Evolutionary conservation across 1,139 yeast species (phyloP), one percentile per base, ranked within the genome.

Genomic region (Hemisphaericaspora lyxosophila): DNA sequence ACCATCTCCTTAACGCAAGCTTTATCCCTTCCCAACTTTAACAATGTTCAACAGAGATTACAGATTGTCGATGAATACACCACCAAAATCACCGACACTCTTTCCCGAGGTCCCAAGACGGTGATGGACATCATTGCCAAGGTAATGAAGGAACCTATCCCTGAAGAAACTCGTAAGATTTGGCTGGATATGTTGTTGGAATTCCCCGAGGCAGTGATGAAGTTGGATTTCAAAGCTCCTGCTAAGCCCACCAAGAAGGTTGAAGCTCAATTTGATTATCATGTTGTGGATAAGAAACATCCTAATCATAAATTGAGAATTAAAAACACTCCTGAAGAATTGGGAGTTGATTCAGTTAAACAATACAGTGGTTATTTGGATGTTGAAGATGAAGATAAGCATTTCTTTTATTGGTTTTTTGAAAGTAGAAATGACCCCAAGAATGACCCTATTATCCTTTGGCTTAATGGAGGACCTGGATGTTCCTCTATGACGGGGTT

Each of bases 281-380:
- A 71, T 36, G 82, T 80, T 20, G 35, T 56, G 34, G 69, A 64
- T 50, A 59, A 56, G 15, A 69, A 70, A 44, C 61, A 69, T 41
- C 78, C 82, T 35, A 64, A 72, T 59, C 82, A 82, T 58, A 62
- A 72, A 46, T 72, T 83, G 63, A 74, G 89, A 60, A 78, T 79
- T 49, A 81, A 82, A 57, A 60, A 73, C 18, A 66, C 72, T 31
- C 85, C 87, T 11, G 71, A 70, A 44, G 66, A 65, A 28, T 74
- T 87, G 51, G 94, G 90, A 23, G 62, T 89, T 44, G 97, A 89
- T 63, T 67, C 70, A 30, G 89, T 83, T 36, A 82, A 83, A 56
- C 96, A 88, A 62, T 83, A 81, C 59, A 78, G 94, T 31, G 97
- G 97, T 40, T 89, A 89, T 62, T 74, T 89, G 56, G 96, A 89